Evolutionary conservation across 768 basidiomycete species (phyloP).

Genomic region (Tubosaeta sp.): DNA sequence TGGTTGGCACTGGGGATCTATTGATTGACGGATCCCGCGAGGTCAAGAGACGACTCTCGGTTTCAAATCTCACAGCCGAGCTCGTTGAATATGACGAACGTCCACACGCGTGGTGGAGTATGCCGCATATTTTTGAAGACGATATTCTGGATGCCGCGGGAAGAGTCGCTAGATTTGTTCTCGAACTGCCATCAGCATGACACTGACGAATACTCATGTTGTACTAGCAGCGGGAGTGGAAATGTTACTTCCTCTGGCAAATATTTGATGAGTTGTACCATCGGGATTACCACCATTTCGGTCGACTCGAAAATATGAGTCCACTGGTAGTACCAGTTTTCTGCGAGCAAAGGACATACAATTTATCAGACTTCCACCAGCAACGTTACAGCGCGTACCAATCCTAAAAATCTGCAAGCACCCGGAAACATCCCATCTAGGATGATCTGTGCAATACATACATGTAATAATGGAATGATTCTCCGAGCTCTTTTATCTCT

Average conservation of each 20-base stretch:
- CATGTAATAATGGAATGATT: slow-evolving; percentile 80
- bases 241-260: too few relatives aligned
- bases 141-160: slow-evolving; percentile 7
- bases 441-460: slow-evolving; percentile 52
- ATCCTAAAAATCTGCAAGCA: too few relatives aligned
- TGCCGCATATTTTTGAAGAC: slow-evolving; percentile 13
- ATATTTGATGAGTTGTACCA: too few relatives aligned
- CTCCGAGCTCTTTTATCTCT: slow-evolving; percentile 68
- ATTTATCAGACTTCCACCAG: too few relatives aligned
- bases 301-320: too few relatives aligned
- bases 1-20: slow-evolving; percentile 17
- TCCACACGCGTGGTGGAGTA: slow-evolving; percentile 24
- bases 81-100: slow-evolving; percentile 23
- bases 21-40: slow-evolving; percentile 9
- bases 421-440: neutral
- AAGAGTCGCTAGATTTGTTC: slow-evolving; percentile 10
- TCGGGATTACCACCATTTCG: too few relatives aligned
- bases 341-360: too few relatives aligned
- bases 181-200: neutral
- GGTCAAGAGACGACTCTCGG: slow-evolving; percentile 4
- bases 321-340: too few relatives aligned
- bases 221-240: too few relatives aligned
- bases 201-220: too few relatives aligned
- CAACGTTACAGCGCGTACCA: too few relatives aligned
- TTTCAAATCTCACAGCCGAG: slow-evolving; percentile 8